phyloP scores from a whole-genome alignment of 2,329 filamentous ascomycete species.

The Aphanocladium album region DNA sequence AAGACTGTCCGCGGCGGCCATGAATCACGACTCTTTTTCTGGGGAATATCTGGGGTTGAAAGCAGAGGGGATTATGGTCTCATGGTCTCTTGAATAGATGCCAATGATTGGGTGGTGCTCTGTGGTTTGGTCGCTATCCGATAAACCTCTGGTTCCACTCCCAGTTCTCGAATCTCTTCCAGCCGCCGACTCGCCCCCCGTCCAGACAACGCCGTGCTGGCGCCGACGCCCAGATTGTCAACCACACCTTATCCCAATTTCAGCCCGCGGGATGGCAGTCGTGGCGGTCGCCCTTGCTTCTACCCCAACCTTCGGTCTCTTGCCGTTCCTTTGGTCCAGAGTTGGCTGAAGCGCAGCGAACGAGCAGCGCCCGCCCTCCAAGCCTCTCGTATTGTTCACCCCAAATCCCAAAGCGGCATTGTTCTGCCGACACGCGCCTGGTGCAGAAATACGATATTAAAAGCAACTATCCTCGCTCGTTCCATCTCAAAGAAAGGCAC shows the following conservation, averaged over 20 bases:
- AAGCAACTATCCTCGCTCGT: background rate
- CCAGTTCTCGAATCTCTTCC: background rate
- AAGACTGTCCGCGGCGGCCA: background rate
- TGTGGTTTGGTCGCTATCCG: background rate
- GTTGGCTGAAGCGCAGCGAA: background rate
- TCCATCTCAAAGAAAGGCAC: background rate
- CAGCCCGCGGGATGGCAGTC: background rate
- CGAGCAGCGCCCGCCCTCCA: background rate
- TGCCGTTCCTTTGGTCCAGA: background rate
- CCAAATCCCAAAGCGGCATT: background rate
- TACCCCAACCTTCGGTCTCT: background rate
- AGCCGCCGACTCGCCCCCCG: background rate
- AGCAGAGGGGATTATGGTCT: background rate
- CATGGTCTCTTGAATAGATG: too few species aligned
- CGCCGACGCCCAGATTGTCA: background rate
- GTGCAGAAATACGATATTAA: background rate
- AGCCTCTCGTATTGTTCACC: background rate
- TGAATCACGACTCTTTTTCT: background rate
- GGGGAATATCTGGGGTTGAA: constrained; percentile 1
- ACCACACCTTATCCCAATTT: background rate
- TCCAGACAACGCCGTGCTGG: too few species aligned
- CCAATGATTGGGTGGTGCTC: background rate
- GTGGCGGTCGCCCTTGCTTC: background rate
- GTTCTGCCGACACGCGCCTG: background rate
- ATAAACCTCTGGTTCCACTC: background rate